A percentile compares a stretch with the other conserved stretches of the same genome.
Evolutionary conservation across 805 yeast genomes (phyloP).

Genomic region (Nakazawaea ambrosiae): DNA sequence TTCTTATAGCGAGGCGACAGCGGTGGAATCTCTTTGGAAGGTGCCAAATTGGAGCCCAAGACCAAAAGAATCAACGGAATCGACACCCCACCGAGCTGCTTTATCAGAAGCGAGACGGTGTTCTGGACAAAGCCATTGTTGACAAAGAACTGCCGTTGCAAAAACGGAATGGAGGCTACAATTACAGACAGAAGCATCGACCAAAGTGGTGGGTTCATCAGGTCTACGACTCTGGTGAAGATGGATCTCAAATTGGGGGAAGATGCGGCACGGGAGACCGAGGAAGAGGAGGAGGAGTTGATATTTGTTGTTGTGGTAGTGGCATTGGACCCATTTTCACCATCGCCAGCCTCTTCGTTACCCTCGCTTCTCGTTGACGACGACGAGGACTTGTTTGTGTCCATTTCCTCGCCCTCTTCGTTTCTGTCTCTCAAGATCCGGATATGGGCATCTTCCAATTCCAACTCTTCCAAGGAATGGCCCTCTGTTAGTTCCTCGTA

Average conservation of each 20-base stretch:
- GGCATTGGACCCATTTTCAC: too few relatives aligned
- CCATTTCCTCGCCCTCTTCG: neutral
- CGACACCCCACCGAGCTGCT: slow-evolving; percentile 65
- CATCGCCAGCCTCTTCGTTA: neutral
- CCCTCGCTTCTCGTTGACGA: neutral
- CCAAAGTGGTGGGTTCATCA: slow-evolving; percentile 80
- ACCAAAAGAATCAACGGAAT: slow-evolving; percentile 72
- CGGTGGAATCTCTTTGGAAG: slow-evolving; percentile 61
- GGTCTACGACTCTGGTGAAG: slow-evolving; percentile 24
- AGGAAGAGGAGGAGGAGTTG: neutral
- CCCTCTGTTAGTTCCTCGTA: slow-evolving; percentile 20
- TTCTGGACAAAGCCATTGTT: slow-evolving; percentile 56
- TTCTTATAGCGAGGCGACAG: slow-evolving; percentile 55
- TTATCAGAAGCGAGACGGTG: slow-evolving; percentile 57
- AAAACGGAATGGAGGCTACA: slow-evolving; percentile 57
- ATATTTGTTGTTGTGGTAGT: too few relatives aligned
- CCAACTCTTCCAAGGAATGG: slow-evolving; percentile 3
- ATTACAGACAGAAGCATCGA: slow-evolving; percentile 65
- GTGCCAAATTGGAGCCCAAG: slow-evolving; percentile 71
- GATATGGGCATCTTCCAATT: slow-evolving; percentile 1
- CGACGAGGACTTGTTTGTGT: neutral
- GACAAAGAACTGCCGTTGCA: slow-evolving; percentile 52
- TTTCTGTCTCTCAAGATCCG: neutral
- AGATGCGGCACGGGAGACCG: too few relatives aligned
- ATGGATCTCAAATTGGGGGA: neutral